These are phyloP conservation scores for Pistacia atlantica DNA, from an alignment of 345 rosid genomes.

Conservation along the genomic window DNA sequence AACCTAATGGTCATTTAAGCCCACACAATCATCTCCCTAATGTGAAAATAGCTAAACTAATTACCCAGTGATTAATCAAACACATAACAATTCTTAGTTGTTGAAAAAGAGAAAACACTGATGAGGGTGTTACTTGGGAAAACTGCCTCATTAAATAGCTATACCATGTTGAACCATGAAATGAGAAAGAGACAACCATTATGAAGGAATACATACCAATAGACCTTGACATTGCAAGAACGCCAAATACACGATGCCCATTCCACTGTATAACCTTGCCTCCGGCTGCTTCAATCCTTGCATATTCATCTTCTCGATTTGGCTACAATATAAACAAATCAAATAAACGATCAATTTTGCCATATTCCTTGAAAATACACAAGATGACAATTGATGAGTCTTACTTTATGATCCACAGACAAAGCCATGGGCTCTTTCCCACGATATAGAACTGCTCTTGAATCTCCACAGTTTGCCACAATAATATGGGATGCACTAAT, in stretches of 20 bases:
- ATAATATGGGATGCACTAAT: slow-evolving; percentile 84
- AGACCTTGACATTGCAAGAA: slow-evolving; percentile 98
- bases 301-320: slow-evolving; percentile 90
- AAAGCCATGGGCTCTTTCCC: slow-evolving; percentile 91
- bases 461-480: slow-evolving; percentile 96
- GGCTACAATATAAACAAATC: slow-evolving; percentile 55
- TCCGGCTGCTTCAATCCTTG: slow-evolving; percentile 95
- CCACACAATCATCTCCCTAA: not conserved
- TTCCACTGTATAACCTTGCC: slow-evolving; percentile 99
- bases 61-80: not conserved
- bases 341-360: slow-evolving; percentile 4
- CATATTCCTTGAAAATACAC: not conserved
- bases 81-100: not conserved
- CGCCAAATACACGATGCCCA: slow-evolving; percentile 95
- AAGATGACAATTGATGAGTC: slow-evolving; percentile 11
- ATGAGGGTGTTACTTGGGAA: not conserved
- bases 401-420: slow-evolving; percentile 94
- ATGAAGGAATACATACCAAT: slow-evolving; percentile 55
- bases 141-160: not conserved
- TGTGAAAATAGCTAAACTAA: not conserved
- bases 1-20: not conserved
- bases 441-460: slow-evolving; percentile 92
- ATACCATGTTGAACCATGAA: not conserved
- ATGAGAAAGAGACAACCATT: not conserved
- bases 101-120: not conserved